These are phyloP conservation scores for Coemansia brasiliensis DNA, from an alignment of 192 early-diverging fungal species.

Conservation along the genomic window DNA sequence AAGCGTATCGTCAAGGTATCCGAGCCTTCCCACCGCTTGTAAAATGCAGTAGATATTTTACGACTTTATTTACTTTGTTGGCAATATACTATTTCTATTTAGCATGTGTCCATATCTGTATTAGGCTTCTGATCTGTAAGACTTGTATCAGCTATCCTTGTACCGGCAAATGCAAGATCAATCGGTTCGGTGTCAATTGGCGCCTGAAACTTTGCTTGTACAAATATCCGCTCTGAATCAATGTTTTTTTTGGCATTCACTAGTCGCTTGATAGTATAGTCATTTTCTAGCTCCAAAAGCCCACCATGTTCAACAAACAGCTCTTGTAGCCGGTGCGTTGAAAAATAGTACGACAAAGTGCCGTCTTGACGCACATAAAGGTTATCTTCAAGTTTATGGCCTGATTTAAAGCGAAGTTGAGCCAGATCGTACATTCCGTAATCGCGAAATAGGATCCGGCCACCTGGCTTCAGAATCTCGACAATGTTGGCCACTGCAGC, in stretches of 20 bases:
- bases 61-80: too few relatives aligned
- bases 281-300: conserved; percentile 56
- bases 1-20: conserved; percentile 60
- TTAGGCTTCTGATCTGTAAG: neutral
- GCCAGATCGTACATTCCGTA: conserved; percentile 98
- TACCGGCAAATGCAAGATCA: conserved; percentile 17
- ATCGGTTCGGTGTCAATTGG: conserved; percentile 29
- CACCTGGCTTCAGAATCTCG: conserved; percentile 85
- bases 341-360: conserved; percentile 94
- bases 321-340: conserved; percentile 57
- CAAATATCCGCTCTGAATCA: conserved; percentile 69
- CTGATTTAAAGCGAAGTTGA: conserved; percentile 94
- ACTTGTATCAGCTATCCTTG: neutral
- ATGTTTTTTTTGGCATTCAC: conserved; percentile 68
- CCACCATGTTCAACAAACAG: conserved; percentile 67
- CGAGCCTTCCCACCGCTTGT: conserved; percentile 10
- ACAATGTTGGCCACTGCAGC: conserved; percentile 79
- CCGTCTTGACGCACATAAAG: conserved; percentile 98
- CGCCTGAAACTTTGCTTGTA: conserved; percentile 75
- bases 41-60: too few relatives aligned
- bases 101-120: too few relatives aligned
- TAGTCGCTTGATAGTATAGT: conserved; percentile 69
- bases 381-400: conserved; percentile 86
- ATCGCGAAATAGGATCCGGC: conserved; percentile 86
- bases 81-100: too few relatives aligned